Evolutionary conservation across 306 rosid genomes (phyloP).

Genomic region (Senna tora): DNA sequence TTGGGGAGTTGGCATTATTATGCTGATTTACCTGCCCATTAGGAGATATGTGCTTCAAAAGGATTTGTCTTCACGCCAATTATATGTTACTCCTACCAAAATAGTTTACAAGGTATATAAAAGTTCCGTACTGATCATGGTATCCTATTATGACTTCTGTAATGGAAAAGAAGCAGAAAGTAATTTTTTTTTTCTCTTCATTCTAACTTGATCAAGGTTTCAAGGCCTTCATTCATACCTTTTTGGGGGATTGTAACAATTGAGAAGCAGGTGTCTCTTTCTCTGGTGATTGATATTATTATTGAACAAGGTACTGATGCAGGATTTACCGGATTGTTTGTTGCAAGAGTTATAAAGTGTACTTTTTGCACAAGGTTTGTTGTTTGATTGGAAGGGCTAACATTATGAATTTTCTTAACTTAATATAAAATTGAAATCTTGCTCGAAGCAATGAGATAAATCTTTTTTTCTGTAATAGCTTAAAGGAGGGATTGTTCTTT

Average conservation of each 20-base stretch:
- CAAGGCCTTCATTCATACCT: conserved; percentile 88
- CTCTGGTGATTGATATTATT: conserved; percentile 74
- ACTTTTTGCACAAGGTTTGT: not conserved
- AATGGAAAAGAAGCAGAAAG: not conserved
- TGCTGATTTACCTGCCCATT: conserved; percentile 84
- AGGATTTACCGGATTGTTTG: conserved; percentile 7
- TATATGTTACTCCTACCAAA: conserved; percentile 73
- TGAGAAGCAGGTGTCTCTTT: conserved; percentile 74
- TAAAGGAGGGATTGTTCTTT: not conserved
- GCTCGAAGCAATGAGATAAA: conserved; percentile 4
- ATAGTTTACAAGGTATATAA: conserved; percentile 73
- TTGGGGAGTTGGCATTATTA: conserved; percentile 86
- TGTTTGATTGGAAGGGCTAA: conserved; percentile 17
- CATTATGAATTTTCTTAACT: not conserved
- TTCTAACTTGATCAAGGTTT: conserved; percentile 56
- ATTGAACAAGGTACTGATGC: conserved; percentile 78
- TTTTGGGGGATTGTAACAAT: conserved; percentile 63
- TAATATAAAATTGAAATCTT: conserved; percentile 13
- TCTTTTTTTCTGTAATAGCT: not conserved
- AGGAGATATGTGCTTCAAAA: conserved; percentile 72
- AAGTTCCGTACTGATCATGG: not conserved
- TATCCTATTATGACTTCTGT: conserved; percentile 21
- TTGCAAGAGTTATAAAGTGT: conserved; percentile 3
- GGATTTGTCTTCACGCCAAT: conserved; percentile 73
- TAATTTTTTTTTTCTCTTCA: conserved; percentile 11